Base-by-base conservation (phyloP, 1,139 yeast species). In the Eremothecium coryli region DNA sequence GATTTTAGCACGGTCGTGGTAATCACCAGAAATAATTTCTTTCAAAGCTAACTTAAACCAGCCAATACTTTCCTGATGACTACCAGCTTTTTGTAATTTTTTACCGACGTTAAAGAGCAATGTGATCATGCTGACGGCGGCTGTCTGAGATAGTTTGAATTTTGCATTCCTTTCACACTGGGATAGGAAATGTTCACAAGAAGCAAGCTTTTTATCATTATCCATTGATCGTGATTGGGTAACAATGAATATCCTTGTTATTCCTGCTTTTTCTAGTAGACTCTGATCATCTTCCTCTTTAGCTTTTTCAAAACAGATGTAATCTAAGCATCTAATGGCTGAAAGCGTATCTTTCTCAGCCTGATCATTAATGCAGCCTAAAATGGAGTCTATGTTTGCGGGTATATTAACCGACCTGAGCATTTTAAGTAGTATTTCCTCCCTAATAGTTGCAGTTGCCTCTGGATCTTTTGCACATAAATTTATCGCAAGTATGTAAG, bases 81-180 rank as follows among this genome's bases (percentile, higher is more conserved):
- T 33, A n/a, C 41, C 44, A 7, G 23, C 26, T 28, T 52, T 52
- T n/a, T 49, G 51, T 11, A 43, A 23, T 23, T 40, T 42, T 24
- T 50, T 52, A 1, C 50, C 55, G n/a, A 39, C 25, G 37, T 50
- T 50, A 53, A 54, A 50, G 11, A 50, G 33, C 22, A 52, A 24
- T 3, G 54, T 49, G 4, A 52, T 42, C 20, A 50, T 36, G 18
- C 48, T 40, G 3, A 52, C 40, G 10, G 39, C 26, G 5, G 47
- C 35, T 9, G 33, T 33, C 27, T 36, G 35, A 5, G 48, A 38
- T 5, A 50, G 32, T 28, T 10, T 31, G 41, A 20, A 50, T 42
- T 9, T 32, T 38, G 8, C 35, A 26, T 7, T 46, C 40, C 23
- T 46, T n/a, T n/a, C n/a, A n/a, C n/a, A n/a, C n/a, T n/a, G n/a